Evolutionary conservation across 306 rosid genomes (phyloP).

Genomic region (Nissolia schottii): DNA sequence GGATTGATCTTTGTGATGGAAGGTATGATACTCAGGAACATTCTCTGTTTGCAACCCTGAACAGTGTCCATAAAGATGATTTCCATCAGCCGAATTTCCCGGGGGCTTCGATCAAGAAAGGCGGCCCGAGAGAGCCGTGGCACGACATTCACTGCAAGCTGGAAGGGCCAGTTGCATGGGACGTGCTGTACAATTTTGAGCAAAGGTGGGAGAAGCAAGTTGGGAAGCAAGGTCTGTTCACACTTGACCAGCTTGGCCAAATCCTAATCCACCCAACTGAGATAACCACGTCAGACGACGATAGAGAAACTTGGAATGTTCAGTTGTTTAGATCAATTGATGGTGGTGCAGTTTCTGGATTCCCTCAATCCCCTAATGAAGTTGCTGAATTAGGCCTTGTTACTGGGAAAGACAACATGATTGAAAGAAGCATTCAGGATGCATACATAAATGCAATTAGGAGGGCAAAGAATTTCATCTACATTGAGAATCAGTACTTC

Average conservation of each 20-base stretch:
- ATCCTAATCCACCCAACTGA: constrained; percentile 37
- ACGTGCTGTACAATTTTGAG: constrained; percentile 80
- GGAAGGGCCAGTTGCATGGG: constrained; percentile 88
- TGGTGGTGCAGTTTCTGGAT: constrained; percentile 57
- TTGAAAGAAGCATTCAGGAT: constrained; percentile 75
- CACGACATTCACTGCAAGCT: constrained; percentile 81
- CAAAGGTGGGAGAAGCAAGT: constrained; percentile 74
- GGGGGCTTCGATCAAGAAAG: constrained; percentile 54
- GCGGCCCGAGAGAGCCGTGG: constrained; percentile 97
- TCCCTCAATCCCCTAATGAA: constrained; percentile 40
- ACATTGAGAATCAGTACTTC: constrained; percentile 87
- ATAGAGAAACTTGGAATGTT: constrained; percentile 58
- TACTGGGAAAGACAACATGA: constrained; percentile 57
- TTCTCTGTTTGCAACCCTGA: constrained; percentile 52
- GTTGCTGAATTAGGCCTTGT: constrained; percentile 54
- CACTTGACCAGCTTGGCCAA: constrained; percentile 26
- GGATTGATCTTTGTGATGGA: constrained; percentile 81
- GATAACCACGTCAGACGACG: constrained; percentile 14
- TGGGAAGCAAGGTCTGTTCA: constrained; percentile 30
- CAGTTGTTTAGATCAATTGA: constrained; percentile 85
- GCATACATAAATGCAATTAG: constrained; percentile 76
- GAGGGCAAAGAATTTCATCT: constrained; percentile 62
- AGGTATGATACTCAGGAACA: constrained; percentile 69
- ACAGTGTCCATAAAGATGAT: constrained; percentile 47
- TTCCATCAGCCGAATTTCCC: constrained; percentile 82